These are phyloP conservation scores for Coniophora puteana DNA, from an alignment of 1,284 basidiomycete genomes.

Conservation along the genomic window DNA sequence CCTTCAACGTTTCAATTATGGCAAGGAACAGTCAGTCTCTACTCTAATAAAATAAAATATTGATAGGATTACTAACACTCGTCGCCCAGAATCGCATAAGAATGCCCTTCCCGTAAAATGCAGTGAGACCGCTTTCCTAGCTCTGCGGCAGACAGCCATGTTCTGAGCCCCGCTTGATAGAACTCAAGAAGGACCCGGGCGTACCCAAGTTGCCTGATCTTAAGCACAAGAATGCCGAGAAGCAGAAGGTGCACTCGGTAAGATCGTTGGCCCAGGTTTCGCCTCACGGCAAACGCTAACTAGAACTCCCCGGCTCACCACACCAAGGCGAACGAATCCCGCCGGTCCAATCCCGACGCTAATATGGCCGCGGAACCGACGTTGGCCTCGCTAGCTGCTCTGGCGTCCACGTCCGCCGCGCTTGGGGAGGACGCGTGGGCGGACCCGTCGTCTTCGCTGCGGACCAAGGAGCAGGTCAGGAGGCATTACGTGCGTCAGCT, in stretches of 20 bases:
- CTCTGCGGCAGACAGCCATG: constrained; percentile 1
- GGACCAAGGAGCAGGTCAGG: constrained; percentile 64
- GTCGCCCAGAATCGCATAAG: constrained; percentile 39
- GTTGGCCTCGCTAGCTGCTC: constrained; percentile 51
- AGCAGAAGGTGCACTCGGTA: constrained; percentile 39
- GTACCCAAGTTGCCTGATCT: constrained; percentile 73
- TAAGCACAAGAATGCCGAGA: constrained; percentile 57
- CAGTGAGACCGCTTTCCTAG: constrained; percentile 35
- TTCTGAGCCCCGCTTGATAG: constrained; percentile 31
- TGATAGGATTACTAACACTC: too few species aligned
- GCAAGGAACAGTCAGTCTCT: constrained; percentile 50
- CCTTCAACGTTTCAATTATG: too few species aligned
- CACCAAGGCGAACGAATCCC: constrained; percentile 14
- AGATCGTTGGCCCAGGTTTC: constrained; percentile 11
- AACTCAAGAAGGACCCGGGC: constrained; percentile 81
- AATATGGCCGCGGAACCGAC: constrained; percentile 74
- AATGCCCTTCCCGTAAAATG: constrained; percentile 46
- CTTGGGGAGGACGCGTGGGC: constrained; percentile 28
- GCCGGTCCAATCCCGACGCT: constrained; percentile 46
- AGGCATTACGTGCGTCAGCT: constrained; percentile 73
- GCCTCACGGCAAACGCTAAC: not conserved
- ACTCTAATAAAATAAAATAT: not conserved
- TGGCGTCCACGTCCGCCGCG: constrained; percentile 36
- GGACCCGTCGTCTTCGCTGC: constrained; percentile 32
- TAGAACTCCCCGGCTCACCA: not conserved